Conservation (phyloP, 2,329 filamentous ascomycete species). For the Magnaporthiopsis rhizophila region DNA sequence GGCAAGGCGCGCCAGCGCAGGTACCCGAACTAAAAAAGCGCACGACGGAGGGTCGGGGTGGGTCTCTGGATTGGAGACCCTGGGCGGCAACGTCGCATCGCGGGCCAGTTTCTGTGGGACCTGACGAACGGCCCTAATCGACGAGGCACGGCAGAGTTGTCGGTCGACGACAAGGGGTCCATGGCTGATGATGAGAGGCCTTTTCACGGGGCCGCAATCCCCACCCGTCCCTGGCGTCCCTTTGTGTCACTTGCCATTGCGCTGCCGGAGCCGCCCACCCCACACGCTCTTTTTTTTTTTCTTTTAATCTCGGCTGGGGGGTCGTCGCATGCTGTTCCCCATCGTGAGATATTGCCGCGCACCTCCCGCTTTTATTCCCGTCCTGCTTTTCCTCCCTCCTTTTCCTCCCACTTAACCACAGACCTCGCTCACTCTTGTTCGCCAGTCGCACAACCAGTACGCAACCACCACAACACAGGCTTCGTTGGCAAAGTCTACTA, state of each 20-base stretch:
- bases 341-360: background rate
- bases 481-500: constrained; percentile 49
- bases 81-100: background rate
- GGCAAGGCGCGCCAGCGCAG: background rate
- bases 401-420: constrained; percentile 1
- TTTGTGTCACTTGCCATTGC: too few species aligned
- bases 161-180: too few species aligned
- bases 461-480: constrained; percentile 23
- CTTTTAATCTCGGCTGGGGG: constrained; percentile 4
- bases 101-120: background rate
- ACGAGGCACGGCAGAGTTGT: background rate
- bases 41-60: background rate
- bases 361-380: background rate
- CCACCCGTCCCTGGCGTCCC: too few species aligned
- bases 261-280: background rate
- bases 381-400: constrained; percentile 1
- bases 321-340: background rate
- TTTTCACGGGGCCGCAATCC: too few species aligned
- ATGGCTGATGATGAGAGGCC: too few species aligned
- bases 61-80: background rate
- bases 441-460: constrained; percentile 9
- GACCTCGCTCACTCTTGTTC: background rate
- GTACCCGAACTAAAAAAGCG: background rate
- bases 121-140: background rate
- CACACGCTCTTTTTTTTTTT: background rate